These are phyloP conservation scores for Cutaneotrichosporon sp. DNA, from an alignment of 1,284 basidiomycete species.

Conservation along the genomic window DNA sequence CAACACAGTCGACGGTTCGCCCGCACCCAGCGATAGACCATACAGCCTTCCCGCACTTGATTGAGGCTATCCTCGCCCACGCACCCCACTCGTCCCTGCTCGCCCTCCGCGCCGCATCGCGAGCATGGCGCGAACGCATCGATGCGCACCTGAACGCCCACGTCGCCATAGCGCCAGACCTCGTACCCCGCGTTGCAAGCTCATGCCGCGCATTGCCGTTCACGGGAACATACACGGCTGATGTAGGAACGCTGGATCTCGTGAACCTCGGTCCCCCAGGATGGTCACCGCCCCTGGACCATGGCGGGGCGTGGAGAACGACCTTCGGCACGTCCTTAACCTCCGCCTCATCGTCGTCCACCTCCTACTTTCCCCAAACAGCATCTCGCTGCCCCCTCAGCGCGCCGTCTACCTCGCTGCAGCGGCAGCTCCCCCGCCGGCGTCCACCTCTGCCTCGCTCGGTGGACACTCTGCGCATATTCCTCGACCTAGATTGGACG, in stretches of 20 bases:
- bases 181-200: neutral
- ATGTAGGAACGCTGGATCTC: neutral
- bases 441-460: neutral
- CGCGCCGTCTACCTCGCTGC: no score
- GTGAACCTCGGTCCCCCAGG: neutral
- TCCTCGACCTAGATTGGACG: neutral
- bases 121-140: neutral
- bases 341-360: neutral
- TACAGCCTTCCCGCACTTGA: conserved; percentile 1
- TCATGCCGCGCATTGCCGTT: neutral
- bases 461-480: neutral
- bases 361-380: no score
- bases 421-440: neutral
- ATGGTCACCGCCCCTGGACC: neutral
- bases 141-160: neutral
- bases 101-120: neutral
- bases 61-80: neutral
- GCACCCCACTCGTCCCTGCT: neutral
- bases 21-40: neutral
- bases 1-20: neutral
- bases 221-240: neutral
- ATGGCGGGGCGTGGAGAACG: no score
- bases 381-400: no score
- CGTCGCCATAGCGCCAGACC: neutral
- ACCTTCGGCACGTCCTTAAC: neutral